Base-by-base conservation (phyloP, 2,329 filamentous ascomycete genomes). In the Capronia epimyces region DNA sequence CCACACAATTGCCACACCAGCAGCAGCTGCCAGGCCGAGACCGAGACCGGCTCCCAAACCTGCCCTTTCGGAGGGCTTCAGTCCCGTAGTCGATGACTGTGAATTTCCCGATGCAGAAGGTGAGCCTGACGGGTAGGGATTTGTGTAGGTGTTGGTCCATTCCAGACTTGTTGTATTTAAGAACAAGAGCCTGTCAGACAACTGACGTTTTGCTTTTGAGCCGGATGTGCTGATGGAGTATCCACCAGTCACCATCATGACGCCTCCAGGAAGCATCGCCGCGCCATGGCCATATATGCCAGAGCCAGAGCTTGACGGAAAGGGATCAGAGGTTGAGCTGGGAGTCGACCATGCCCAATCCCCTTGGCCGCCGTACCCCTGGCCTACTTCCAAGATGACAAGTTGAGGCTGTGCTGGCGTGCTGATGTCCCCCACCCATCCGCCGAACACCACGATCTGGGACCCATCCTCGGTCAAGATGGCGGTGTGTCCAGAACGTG, bases 401-500 rank as follows among this genome's bases (percentile, higher is more conserved):
- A 97, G 73, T 64, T 95, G 89, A 1, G 93, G 93, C 24, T 83
- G 75, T 0, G 93, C 93, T 1, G 90, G 79, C 25, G 82, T 85
- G 7, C 73, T 77, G 0, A 86, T 75, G 62, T 94, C 83, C 2
- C 90, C 91, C 3, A 96, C 89, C 93, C 93, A 98, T 1, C 93
- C 93, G 16, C 93, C 93, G 53, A 89, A 76, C 1, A 98, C 72
- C 34, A 95, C 72, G 7, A 97, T 74, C n/a, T 79, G 81, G 21
- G 74, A 79, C 0, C 90, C 90, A 63, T 95, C 89, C 46, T 85
- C 79, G 22, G 82, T 87, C 3, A 96, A 71, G 1, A 95, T 79
- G 1, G 91, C 83, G 0, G 87, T 90, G 64, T 98, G 93, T 0
- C 93, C 93, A 3, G 90, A 95, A 49, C 93, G 77, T 31, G 89